Percentiles rank a stretch among this genome's conserved stretches.
Evolutionary conservation across 805 yeast species (phyloP).

Genomic region (Hanseniaspora mollemarum): DNA sequence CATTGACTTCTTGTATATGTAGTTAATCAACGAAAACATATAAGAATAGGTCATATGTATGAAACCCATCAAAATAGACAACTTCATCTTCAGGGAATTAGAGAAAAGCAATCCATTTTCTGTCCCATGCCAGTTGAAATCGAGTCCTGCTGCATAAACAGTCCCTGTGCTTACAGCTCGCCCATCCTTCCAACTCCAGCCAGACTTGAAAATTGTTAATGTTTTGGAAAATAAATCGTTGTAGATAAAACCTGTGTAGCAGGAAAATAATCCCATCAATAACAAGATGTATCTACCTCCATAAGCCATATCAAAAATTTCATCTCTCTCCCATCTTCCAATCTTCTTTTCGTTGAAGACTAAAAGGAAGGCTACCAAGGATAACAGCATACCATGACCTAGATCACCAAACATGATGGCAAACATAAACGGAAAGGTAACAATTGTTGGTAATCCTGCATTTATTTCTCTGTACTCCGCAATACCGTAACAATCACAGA

Average conservation of each 20-base stretch:
- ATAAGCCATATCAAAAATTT: constrained; percentile 67
- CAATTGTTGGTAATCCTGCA: constrained; percentile 62
- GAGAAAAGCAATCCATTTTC: constrained; percentile 59
- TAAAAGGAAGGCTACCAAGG: constrained; percentile 43
- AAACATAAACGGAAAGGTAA: constrained; percentile 72
- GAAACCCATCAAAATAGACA: constrained; percentile 65
- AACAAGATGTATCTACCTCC: constrained; percentile 58
- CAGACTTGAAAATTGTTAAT: constrained; percentile 54
- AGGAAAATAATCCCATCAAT: constrained; percentile 60
- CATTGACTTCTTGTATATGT: constrained; percentile 42
- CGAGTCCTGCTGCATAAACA: constrained; percentile 49
- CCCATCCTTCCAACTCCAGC: constrained; percentile 61
- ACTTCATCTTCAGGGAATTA: constrained; percentile 67
- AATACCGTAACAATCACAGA: constrained; percentile 67
- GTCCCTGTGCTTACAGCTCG: constrained; percentile 34
- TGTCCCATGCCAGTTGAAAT: constrained; percentile 71
- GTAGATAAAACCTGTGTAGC: constrained; percentile 63
- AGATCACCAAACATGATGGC: constrained; percentile 78
- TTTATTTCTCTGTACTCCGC: constrained; percentile 66
- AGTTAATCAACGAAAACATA: constrained; percentile 55
- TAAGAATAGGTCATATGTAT: constrained; percentile 64
- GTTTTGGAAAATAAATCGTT: constrained; percentile 63
- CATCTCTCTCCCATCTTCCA: constrained; percentile 51
- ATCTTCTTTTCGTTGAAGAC: constrained; percentile 46
- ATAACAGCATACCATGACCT: constrained; percentile 61